phyloP scores from a whole-genome alignment of 257 asterid species.

The Cinchona pubescens region DNA sequence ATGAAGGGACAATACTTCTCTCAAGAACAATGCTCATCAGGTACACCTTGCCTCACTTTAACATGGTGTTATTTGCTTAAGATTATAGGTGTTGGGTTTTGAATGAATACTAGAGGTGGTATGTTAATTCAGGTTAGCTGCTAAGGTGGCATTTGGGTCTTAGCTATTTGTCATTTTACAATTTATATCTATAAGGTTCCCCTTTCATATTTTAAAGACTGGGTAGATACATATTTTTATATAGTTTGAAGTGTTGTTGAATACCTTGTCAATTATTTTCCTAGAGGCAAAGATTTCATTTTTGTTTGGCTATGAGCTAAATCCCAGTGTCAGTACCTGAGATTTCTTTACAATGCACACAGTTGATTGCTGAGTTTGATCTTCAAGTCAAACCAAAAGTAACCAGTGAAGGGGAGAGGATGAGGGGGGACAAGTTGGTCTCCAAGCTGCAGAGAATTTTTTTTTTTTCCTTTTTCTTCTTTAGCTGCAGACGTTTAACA shows the following conservation, averaged over 20 bases:
- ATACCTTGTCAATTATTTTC: neutral
- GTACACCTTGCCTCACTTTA: slow-evolving; percentile 3
- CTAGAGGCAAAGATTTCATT: neutral
- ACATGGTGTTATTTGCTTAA: neutral
- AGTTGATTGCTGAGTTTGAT: neutral
- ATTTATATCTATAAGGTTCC: neutral
- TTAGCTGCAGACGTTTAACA: slow-evolving; percentile 2
- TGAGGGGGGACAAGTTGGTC: neutral
- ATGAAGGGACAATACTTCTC: neutral
- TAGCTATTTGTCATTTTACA: neutral
- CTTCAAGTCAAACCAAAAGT: neutral
- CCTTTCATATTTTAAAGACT: neutral
- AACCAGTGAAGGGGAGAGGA: neutral
- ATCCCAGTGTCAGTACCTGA: slow-evolving; percentile 1
- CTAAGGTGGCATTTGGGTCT: neutral
- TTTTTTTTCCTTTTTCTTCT: too few relatives aligned
- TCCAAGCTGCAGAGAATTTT: neutral
- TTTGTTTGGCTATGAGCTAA: neutral
- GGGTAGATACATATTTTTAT: neutral
- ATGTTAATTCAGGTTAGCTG: neutral
- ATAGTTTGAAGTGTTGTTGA: neutral
- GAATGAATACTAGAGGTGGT: neutral
- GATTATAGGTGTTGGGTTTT: neutral
- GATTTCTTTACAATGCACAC: neutral
- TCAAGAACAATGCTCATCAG: neutral